Evolutionary conservation across 495 filamentous ascomycete genomes (phyloP).

Genomic region (Cryomyces minteri): DNA sequence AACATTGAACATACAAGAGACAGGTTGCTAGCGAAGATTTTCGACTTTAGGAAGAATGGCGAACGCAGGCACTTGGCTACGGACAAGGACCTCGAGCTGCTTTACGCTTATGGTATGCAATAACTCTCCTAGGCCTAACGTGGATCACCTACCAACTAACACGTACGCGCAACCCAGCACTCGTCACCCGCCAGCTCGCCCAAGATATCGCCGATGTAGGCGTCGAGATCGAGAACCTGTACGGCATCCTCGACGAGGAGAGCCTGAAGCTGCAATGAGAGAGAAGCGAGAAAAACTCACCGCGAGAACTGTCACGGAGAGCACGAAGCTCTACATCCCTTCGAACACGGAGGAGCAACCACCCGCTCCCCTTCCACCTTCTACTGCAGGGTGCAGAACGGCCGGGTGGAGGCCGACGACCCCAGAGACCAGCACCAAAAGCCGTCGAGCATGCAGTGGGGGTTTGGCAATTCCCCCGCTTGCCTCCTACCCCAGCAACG

Average conservation of each 20-base stretch:
- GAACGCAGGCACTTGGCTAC: slow-evolving; percentile 30
- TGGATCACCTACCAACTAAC: slow-evolving; percentile 13
- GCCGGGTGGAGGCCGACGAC: no score
- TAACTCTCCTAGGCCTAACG: background rate
- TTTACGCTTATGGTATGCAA: slow-evolving; percentile 53
- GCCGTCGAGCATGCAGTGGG: no score
- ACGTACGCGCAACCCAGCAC: slow-evolving; percentile 33
- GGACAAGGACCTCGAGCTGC: slow-evolving; percentile 50
- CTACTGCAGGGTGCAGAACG: no score
- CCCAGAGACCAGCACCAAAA: no score
- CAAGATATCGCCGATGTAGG: slow-evolving; percentile 53
- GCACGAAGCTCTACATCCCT: no score
- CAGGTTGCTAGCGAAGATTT: slow-evolving; percentile 73
- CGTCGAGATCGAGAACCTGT: slow-evolving; percentile 49
- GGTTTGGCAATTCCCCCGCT: no score
- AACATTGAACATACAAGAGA: slow-evolving; percentile 66
- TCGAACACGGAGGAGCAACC: no score
- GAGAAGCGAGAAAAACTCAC: no score
- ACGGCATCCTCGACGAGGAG: slow-evolving; percentile 63
- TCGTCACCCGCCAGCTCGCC: slow-evolving; percentile 48
- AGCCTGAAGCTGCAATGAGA: slow-evolving; percentile 43
- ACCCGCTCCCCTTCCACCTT: no score
- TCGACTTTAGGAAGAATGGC: slow-evolving; percentile 59
- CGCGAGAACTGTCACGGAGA: no score
- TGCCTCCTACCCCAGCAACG: no score